Base-by-base conservation (phyloP, 768 basidiomycete genomes). In the Collybia sp. region DNA sequence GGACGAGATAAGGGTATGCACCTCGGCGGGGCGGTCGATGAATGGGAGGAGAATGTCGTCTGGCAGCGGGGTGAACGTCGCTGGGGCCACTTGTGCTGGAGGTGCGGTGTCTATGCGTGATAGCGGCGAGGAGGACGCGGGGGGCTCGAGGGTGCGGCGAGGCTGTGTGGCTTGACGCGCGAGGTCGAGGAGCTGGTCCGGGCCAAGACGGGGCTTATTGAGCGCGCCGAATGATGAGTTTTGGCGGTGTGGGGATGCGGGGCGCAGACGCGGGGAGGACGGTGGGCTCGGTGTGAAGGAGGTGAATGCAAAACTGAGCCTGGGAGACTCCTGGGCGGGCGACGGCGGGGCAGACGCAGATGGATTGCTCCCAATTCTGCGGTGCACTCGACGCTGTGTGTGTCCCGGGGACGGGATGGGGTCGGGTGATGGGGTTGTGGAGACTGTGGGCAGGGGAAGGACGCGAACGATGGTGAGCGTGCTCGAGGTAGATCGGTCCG, bases 1-100 rank as follows among this genome's bases (percentile, higher is more conserved):
- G 11, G 66, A 72, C 16, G 75, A 70, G 47, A 93, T 77, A 20
- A 96, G 73, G 8, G 77, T 67, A 3, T 75, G 52, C 1, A 94
- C 90, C 57, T 96, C 93, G 0, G 69, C 64, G 0, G 89, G 77
- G 15, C 93, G 82, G 52, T 94, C 85, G 51, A 94, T 75, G 65
- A 93, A 96, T 1, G 93, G 93, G 12, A 96, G 79, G 53, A 82
- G 84, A 25, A 89, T 78, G 49, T 88, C 82, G 16, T 81, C 79
- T 5, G 86, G 85, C 1, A 93, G 75, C 0, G 80, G 80, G 0
- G 85, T 87, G 58, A 91, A 91, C 1, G 80, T 79, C 2, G 80
- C 77, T 3, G 78, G 79, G 0, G 69, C 53, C 2, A 69, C 49
- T 1, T 47, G 40, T 11, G 57, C 5, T 16, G 37, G 40, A 12